phyloP scores from a whole-genome alignment of 164 flowering plant species.

The Magnolia changhungtana region DNA sequence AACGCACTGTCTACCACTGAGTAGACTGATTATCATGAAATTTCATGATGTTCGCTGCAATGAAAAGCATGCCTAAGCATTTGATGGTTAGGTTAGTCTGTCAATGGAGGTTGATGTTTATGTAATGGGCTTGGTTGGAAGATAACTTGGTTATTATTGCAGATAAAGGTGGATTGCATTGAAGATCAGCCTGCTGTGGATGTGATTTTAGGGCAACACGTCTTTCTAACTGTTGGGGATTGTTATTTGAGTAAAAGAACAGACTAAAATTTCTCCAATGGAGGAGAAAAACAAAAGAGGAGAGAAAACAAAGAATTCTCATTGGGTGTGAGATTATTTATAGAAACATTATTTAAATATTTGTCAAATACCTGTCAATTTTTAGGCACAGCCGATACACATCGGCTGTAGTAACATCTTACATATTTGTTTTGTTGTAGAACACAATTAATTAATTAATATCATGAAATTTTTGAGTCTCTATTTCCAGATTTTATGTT shows the following conservation, averaged over 20 bases:
- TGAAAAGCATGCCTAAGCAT: not conserved
- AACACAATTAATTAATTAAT: not conserved
- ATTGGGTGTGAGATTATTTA: not conserved
- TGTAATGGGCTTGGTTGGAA: not conserved
- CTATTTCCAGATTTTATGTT: too few species aligned
- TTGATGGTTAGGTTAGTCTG: not conserved
- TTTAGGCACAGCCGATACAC: not conserved
- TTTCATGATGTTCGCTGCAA: not conserved
- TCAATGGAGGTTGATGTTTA: not conserved
- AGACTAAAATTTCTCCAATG: slow-evolving; percentile 10
- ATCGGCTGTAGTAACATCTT: not conserved
- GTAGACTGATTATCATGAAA: too few species aligned
- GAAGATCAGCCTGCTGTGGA: slow-evolving; percentile 51
- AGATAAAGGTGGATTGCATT: slow-evolving; percentile 62
- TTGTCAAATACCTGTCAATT: not conserved
- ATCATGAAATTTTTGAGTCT: not conserved
- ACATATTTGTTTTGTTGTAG: not conserved
- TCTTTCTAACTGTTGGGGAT: slow-evolving; percentile 62
- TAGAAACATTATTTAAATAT: too few species aligned
- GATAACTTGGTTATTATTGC: slow-evolving; percentile 10
- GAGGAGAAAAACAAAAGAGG: not conserved
- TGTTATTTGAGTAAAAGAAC: slow-evolving; percentile 31
- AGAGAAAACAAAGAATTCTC: not conserved
- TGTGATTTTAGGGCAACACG: slow-evolving; percentile 48
- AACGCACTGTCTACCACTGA: too few species aligned